Evolutionary conservation across 768 basidiomycete species (phyloP).

Genomic region (Boletus barrowsii): DNA sequence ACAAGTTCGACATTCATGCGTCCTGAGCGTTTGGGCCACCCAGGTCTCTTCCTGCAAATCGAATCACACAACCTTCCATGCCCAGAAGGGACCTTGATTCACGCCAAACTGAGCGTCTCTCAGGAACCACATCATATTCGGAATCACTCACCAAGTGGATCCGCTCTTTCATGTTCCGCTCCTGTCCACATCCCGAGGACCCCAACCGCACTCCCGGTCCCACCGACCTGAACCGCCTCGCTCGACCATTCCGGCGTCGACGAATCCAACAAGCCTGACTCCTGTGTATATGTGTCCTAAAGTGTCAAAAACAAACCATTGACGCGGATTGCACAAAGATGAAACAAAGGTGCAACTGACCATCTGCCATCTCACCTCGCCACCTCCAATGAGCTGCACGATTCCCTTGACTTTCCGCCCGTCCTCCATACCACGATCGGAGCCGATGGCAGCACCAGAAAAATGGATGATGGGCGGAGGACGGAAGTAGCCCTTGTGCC

Average conservation of each 20-base stretch:
- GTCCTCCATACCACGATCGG: conserved; percentile 31
- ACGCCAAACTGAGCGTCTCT: neutral
- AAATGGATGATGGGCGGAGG: conserved; percentile 52
- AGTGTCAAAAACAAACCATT: neutral
- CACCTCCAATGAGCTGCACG: conserved; percentile 48
- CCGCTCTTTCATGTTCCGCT: conserved; percentile 41
- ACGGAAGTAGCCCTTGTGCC: conserved; percentile 15
- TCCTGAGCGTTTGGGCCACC: neutral
- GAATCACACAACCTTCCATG: conserved; percentile 39
- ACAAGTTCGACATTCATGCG: neutral
- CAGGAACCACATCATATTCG: neutral
- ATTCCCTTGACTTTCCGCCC: conserved; percentile 39
- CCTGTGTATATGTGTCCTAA: conserved; percentile 27
- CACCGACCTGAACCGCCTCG: conserved; percentile 58
- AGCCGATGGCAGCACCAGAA: conserved; percentile 43
- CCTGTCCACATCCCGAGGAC: conserved; percentile 58
- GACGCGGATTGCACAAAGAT: neutral
- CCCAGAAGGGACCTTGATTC: conserved; percentile 40
- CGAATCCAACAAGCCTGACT: conserved; percentile 31
- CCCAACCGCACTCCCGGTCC: conserved; percentile 50
- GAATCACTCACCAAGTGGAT: conserved; percentile 40
- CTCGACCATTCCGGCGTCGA: conserved; percentile 45
- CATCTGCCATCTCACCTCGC: conserved; percentile 50
- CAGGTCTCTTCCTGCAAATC: neutral
- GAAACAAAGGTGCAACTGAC: conserved; percentile 28